These are phyloP conservation scores for Annulohypoxylon moriforme DNA, from an alignment of 495 filamentous ascomycete genomes.

Conservation along the genomic window DNA sequence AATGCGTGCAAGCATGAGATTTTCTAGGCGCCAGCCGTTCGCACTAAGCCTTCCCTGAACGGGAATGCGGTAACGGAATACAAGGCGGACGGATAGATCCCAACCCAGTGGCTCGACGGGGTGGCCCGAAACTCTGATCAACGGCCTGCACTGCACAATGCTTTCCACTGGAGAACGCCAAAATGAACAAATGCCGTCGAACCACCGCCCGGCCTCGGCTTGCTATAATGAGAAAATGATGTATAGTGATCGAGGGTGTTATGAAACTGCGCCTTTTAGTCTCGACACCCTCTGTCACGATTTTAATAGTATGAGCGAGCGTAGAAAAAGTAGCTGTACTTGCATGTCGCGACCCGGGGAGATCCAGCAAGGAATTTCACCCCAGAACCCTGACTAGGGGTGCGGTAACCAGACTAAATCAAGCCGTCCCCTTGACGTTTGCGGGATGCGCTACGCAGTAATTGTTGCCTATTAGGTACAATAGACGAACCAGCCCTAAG, in stretches of 20 bases:
- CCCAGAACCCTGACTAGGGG: constrained; percentile 36
- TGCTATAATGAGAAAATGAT: constrained; percentile 38
- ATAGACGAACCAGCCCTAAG: constrained; percentile 29
- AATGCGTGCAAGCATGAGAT: constrained; percentile 40
- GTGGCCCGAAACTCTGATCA: constrained; percentile 52
- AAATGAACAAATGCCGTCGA: constrained; percentile 43
- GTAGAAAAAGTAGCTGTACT: constrained; percentile 37
- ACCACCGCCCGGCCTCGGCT: constrained; percentile 35
- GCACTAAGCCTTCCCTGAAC: constrained; percentile 44
- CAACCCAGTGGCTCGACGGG: constrained; percentile 51
- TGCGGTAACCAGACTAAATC: constrained; percentile 36
- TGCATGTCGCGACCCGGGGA: constrained; percentile 34
- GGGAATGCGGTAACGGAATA: constrained; percentile 50
- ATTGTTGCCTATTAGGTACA: constrained; percentile 35
- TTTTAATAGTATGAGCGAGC: constrained; percentile 12
- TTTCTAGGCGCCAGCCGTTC: constrained; percentile 41
- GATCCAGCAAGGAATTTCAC: constrained; percentile 37
- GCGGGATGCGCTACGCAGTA: constrained; percentile 42
- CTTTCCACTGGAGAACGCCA: constrained; percentile 31
- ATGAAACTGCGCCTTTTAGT: constrained; percentile 37
- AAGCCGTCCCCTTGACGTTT: constrained; percentile 38
- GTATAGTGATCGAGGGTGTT: constrained; percentile 29
- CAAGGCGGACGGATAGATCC: constrained; percentile 52
- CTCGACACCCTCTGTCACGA: constrained; percentile 19
- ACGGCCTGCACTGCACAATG: constrained; percentile 45